Base-by-base conservation (phyloP, 148 eudicot genomes). In the Dianthus caryophyllus region DNA sequence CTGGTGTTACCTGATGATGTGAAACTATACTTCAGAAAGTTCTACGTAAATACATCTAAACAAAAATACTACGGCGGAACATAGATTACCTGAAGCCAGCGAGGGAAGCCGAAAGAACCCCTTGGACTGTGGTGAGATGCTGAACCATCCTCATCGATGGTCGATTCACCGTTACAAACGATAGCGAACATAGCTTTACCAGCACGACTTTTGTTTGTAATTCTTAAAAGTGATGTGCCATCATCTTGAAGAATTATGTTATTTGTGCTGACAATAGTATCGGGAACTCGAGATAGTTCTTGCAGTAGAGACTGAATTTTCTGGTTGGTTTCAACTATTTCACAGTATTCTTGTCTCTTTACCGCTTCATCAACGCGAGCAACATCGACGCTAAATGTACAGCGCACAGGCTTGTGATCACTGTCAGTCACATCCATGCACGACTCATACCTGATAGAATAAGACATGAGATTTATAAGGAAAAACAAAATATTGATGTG, bases 391-490 rank as follows among this genome's bases (percentile, higher is more conserved):
- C 65, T 73, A 67, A 94, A 85, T 62, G 84, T 78, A 80, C 96
- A 82, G 44, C 99, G 97, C 14, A 94, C 99, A 58, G 97, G 99
- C 79, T 94, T 94, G 84, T 94, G 99, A 78, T 94, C 99, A 68
- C 99, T 94, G 55, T 94, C 99, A 31, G 89, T 90, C 73, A 94
- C 99, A 68, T 94, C 96, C 99, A 94, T 94, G 83, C 99, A 94
- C 75, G 96, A 92, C 68, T 90, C 97, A 69, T 94, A 94, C 85
- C 99, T 94, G 68, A 33, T 31, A 41, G 39, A 5, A 26, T 21
- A 46, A 24, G 26, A 63, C 14, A 44, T 56, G 38, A 74, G 48
- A 41, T 47, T 21, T 30, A 9, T 2, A 59, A 43, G 52, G 38
- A 33, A 58, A 46, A 27, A 41, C 22, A 29, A 36, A 39, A n/a